Conservation (phyloP, 495 filamentous ascomycete species). For the Xylaria intraflava region DNA sequence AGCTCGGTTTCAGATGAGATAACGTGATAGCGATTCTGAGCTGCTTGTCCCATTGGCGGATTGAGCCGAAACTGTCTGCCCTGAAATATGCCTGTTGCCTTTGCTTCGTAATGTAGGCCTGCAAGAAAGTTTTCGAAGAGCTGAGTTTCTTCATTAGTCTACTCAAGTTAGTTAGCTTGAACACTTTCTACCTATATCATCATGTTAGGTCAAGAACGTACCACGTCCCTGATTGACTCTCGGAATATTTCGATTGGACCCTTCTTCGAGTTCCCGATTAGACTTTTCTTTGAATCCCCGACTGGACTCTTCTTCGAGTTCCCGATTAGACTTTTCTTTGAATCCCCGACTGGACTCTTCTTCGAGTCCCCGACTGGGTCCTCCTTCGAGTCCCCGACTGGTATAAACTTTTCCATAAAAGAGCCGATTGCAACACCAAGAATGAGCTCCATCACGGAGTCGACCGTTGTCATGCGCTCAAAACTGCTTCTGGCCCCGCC, state of each 20-base stretch:
- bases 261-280: not conserved
- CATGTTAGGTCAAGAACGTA: no score
- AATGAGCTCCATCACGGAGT: not conserved
- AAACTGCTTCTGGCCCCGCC: not conserved
- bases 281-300: no score
- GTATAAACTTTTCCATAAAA: not conserved
- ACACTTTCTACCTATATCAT: not conserved
- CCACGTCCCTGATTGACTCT: constrained; percentile 15
- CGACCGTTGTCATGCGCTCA: not conserved
- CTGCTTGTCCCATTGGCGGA: not conserved
- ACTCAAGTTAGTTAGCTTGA: not conserved
- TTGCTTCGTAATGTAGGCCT: not conserved
- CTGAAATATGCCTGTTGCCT: not conserved
- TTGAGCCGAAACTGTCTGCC: not conserved
- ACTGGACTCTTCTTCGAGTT: constrained; percentile 8
- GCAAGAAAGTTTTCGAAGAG: not conserved
- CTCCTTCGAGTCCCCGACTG: no score
- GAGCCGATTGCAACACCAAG: not conserved
- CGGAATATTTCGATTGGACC: constrained; percentile 17
- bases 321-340: not conserved
- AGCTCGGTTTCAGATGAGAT: constrained; percentile 18
- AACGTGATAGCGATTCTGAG: not conserved
- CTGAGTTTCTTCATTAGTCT: not conserved
- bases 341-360: constrained; percentile 14
- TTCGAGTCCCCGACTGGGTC: not conserved